Evolutionary conservation across 441 rosid genomes (phyloP).

Genomic region (Arabidopsis hybrid): DNA sequence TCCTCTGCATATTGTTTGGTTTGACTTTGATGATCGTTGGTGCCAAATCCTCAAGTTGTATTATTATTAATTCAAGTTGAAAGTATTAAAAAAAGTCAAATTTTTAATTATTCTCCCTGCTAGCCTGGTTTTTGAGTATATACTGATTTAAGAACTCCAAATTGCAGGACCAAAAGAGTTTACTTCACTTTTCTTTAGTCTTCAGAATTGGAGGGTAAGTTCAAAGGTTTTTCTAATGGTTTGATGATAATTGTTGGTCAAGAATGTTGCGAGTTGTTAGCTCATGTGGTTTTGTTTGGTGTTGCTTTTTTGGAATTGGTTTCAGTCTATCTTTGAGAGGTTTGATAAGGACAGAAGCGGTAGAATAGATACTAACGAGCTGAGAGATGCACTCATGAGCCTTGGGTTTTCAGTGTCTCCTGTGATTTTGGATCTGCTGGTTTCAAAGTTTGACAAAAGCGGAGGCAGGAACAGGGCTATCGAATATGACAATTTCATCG

Average conservation of each 20-base stretch:
- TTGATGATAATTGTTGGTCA: constrained; percentile 18
- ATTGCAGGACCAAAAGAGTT: constrained; percentile 88
- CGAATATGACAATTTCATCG: constrained; percentile 94
- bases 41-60: background rate
- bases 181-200: constrained; percentile 77
- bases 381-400: constrained; percentile 80
- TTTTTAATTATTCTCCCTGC: constrained; percentile 1
- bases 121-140: constrained; percentile 14
- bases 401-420: constrained; percentile 81
- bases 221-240: background rate
- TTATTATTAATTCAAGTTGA: constrained; percentile 8
- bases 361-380: constrained; percentile 70
- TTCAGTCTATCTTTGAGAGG: constrained; percentile 75
- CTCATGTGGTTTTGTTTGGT: background rate
- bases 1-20: background rate
- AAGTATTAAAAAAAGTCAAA: background rate
- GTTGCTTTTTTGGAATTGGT: background rate
- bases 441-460: constrained; percentile 81
- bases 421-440: constrained; percentile 69
- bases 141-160: constrained; percentile 14
- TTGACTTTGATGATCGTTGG: constrained; percentile 24
- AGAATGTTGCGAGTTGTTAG: background rate
- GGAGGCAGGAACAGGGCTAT: constrained; percentile 77
- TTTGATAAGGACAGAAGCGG: constrained; percentile 88
- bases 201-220: constrained; percentile 94